A percentile compares a stretch with the other conserved stretches of the same genome.
Conservation (phyloP, 805 yeast species). For the Kodamaea kakaduensis region DNA sequence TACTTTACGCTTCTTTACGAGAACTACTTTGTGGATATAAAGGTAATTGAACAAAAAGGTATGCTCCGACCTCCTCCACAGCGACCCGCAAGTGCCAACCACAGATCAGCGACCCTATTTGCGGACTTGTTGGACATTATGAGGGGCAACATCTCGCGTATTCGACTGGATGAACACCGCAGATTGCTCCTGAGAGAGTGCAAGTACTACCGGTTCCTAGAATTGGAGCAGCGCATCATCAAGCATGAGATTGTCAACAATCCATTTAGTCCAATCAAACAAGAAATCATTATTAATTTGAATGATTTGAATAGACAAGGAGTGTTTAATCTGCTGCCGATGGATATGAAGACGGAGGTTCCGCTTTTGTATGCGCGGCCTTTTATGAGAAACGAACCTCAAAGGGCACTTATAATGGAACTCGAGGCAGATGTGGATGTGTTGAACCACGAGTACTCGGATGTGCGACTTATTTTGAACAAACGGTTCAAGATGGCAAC, state of each 20-base stretch:
- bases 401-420: slow-evolving; percentile 30
- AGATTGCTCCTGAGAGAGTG: slow-evolving; percentile 62
- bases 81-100: slow-evolving; percentile 49
- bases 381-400: slow-evolving; percentile 28
- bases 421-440: slow-evolving; percentile 18
- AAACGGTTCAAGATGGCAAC: slow-evolving; percentile 21
- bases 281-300: slow-evolving; percentile 56
- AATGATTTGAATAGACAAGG: slow-evolving; percentile 44
- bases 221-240: slow-evolving; percentile 68
- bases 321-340: slow-evolving; percentile 19
- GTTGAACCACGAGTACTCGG: slow-evolving; percentile 17
- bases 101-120: slow-evolving; percentile 53
- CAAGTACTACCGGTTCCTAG: slow-evolving; percentile 69
- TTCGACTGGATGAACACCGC: slow-evolving; percentile 54
- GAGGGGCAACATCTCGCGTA: slow-evolving; percentile 48
- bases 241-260: slow-evolving; percentile 48
- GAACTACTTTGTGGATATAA: slow-evolving; percentile 43
- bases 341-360: slow-evolving; percentile 17
- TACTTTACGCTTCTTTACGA: slow-evolving; percentile 64
- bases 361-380: slow-evolving; percentile 33
- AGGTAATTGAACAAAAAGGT: slow-evolving; percentile 34
- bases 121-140: slow-evolving; percentile 51
- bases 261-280: slow-evolving; percentile 41
- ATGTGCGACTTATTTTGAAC: slow-evolving; percentile 32
- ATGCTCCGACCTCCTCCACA: slow-evolving; percentile 77